These are phyloP conservation scores for Mortierella claussenii DNA, from an alignment of 192 early-diverging fungal genomes.

Conservation along the genomic window DNA sequence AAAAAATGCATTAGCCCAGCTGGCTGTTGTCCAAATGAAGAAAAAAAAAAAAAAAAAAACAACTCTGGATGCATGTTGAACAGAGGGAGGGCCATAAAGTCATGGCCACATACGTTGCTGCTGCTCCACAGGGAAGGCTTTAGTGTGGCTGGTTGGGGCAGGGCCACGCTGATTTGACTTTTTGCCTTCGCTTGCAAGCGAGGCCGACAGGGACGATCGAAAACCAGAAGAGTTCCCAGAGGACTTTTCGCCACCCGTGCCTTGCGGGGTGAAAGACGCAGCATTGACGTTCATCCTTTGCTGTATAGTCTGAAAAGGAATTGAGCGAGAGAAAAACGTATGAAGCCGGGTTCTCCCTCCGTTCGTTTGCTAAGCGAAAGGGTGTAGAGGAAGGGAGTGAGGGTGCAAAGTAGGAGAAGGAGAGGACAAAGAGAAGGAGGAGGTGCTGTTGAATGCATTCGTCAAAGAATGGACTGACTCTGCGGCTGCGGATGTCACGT, in stretches of 20 bases:
- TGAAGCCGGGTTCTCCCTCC: no score
- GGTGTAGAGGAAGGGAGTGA: no score
- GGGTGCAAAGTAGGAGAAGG: no score
- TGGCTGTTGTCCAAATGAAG: neutral
- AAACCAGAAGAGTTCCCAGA: slow-evolving; percentile 31
- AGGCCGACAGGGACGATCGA: slow-evolving; percentile 28
- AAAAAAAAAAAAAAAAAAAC: slow-evolving; percentile 4
- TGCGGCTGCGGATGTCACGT: no score
- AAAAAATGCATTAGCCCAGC: neutral
- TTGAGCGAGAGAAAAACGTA: no score
- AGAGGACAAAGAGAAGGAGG: no score
- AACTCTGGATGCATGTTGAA: neutral
- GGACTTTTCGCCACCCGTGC: slow-evolving; percentile 30
- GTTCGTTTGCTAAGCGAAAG: no score
- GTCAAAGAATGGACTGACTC: no score
- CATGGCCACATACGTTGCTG: slow-evolving; percentile 32
- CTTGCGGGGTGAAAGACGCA: slow-evolving; percentile 39
- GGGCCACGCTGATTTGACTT: slow-evolving; percentile 34
- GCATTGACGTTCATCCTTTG: slow-evolving; percentile 50
- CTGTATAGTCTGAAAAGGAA: no score
- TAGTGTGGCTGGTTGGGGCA: slow-evolving; percentile 18
- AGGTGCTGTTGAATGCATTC: no score
- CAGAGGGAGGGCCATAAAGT: neutral
- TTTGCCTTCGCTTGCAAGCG: slow-evolving; percentile 22
- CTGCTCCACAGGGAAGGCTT: slow-evolving; percentile 28